Base-by-base conservation (phyloP, 306 rosid genomes). In the cucumber (Cucumis sativus) region DNA sequence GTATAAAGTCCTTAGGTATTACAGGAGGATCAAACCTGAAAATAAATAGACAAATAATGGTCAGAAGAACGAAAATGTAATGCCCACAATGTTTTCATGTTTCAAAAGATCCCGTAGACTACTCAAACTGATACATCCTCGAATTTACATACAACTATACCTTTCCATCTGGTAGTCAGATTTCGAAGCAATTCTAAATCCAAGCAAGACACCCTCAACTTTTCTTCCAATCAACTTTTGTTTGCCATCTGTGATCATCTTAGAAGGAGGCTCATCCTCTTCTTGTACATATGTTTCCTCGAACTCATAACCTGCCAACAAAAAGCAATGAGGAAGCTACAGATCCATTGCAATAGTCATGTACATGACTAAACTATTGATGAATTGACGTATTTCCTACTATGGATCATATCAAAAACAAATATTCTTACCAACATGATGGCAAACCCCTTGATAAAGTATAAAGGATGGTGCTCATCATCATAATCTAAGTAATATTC, bases 21-120 rank as follows among this genome's bases (percentile, higher is more conserved):
- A 82, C 81, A 79, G 97, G 99, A 82, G 96, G 85, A 86, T 90
- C 92, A 77, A 90, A 95, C 84, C 99, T 95, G 78, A 80, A 84
- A 79, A 62, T 64, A 88, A 70, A 80, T 84, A 51, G 68, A 18
- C 60, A 73, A 78, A 35, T 66, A 65, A 76, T 64, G 58, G 64
- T 77, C 75, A 84, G 78, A 82, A 63, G 55, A 43, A 41, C 17
- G 8, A 33, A 77, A 12, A 77, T 23, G 10, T 20, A 56, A 41
- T 76, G 33, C 49, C 76, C 76, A 45, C 5, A 51, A 17, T 57
- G 74, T 57, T 57, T 70, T 35, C 78, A 55, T 28, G 64, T 37
- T 66, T 39, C 40, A 51, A 49, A 58, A 62, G 41, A 47, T 54
- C 41, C 23, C 25, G 60, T 16, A 47, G 15, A 21, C 60, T 71